Evolutionary conservation across 805 yeast genomes (phyloP).

Genomic region (Kurtzmaniella fragi): DNA sequence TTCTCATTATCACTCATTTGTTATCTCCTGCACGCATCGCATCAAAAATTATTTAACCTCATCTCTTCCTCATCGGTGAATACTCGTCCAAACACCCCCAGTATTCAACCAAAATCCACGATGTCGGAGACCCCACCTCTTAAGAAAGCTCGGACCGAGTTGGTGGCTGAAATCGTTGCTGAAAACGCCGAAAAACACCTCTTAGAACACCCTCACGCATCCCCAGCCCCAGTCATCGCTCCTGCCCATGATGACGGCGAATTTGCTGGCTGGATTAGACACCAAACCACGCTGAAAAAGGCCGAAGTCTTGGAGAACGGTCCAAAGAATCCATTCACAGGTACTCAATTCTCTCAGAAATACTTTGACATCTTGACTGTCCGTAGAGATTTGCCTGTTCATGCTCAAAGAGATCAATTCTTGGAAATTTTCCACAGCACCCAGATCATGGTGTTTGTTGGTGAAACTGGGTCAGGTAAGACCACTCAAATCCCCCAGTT

Average conservation of each 20-base stretch:
- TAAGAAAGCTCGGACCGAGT: constrained; percentile 18
- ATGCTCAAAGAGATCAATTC: constrained; percentile 87
- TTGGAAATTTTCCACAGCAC: constrained; percentile 75
- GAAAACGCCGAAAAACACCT: constrained; percentile 59
- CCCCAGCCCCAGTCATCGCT: constrained; percentile 14
- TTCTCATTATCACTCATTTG: too few relatives aligned
- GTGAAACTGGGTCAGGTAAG: constrained; percentile 99
- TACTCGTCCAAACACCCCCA: background rate
- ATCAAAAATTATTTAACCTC: too few relatives aligned
- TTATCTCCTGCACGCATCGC: too few relatives aligned
- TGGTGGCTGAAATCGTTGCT: constrained; percentile 61
- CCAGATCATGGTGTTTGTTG: constrained; percentile 96
- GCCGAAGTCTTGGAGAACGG: constrained; percentile 59
- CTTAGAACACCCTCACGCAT: constrained; percentile 43
- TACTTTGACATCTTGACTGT: constrained; percentile 74
- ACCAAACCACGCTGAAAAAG: constrained; percentile 59
- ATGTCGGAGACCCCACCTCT: constrained; percentile 2
- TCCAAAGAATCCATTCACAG: constrained; percentile 74
- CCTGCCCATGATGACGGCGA: constrained; percentile 64
- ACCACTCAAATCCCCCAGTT: constrained; percentile 98
- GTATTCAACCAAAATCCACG: background rate
- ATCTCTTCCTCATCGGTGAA: too few relatives aligned
- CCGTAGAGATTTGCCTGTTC: constrained; percentile 89
- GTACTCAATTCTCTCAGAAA: constrained; percentile 51
- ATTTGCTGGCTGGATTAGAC: constrained; percentile 50